phyloP scores from a whole-genome alignment of 768 basidiomycete genomes.

The Lentinus tigrinus region DNA sequence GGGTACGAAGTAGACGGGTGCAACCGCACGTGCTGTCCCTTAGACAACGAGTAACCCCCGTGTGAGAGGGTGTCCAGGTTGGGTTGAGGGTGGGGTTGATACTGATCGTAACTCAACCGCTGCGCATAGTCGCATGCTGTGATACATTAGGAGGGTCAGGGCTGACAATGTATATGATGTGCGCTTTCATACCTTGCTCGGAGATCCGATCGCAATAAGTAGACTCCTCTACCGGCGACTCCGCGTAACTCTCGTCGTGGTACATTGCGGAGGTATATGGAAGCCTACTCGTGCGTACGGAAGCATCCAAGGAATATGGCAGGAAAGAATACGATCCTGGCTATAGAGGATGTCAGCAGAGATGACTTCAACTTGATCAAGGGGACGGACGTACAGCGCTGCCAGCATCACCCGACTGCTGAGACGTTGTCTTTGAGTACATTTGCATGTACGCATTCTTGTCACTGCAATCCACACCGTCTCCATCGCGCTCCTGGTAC shows the following conservation, averaged over 20 bases:
- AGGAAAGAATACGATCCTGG: no score
- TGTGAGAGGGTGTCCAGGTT: conserved; percentile 2
- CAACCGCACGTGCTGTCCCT: conserved; percentile 1
- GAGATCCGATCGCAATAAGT: not conserved
- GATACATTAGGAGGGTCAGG: not conserved
- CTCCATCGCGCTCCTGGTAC: not conserved
- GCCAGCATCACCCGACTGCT: not conserved
- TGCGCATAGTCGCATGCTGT: conserved; percentile 1
- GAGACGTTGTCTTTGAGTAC: not conserved
- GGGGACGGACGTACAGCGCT: conserved; percentile 7
- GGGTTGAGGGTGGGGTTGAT: not conserved
- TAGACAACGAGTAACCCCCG: not conserved
- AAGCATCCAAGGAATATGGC: not conserved
- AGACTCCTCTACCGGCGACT: conserved; percentile 9
- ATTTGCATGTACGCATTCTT: not conserved
- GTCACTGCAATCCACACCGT: not conserved
- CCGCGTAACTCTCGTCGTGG: conserved; percentile 9
- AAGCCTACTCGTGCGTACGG: not conserved
- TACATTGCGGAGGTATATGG: not conserved
- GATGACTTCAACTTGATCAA: not conserved
- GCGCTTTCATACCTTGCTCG: conserved; percentile 2
- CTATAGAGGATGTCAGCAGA: not conserved
- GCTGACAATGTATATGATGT: not conserved
- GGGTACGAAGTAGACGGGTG: conserved; percentile 9
- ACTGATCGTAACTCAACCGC: not conserved